Percentiles rank a stretch among this genome's conserved stretches.
These are phyloP conservation scores for Serendipita sp. DNA, from an alignment of 768 basidiomycete species.

Conservation along the genomic window DNA sequence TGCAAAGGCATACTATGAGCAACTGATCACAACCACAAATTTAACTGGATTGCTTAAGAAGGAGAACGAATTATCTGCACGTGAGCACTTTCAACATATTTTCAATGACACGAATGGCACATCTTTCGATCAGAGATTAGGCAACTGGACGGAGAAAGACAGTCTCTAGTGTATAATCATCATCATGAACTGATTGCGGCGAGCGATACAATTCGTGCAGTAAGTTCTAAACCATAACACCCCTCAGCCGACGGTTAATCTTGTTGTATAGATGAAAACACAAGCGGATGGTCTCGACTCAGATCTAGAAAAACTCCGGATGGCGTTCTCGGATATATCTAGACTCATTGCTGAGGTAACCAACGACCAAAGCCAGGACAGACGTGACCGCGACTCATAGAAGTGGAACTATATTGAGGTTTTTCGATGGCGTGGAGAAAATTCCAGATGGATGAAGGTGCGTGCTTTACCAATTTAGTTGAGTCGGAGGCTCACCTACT, in stretches of 20 bases:
- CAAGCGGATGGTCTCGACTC: constrained; percentile 73
- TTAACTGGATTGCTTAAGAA: constrained; percentile 55
- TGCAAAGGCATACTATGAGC: constrained; percentile 70
- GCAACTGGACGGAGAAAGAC: constrained; percentile 71
- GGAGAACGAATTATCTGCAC: constrained; percentile 67
- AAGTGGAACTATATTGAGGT: not conserved
- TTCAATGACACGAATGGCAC: constrained; percentile 3
- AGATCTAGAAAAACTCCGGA: constrained; percentile 65
- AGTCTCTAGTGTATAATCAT: constrained; percentile 86
- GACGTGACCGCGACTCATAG: not conserved
- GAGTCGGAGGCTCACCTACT: too few relatives aligned
- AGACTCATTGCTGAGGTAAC: constrained; percentile 42
- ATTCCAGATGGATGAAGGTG: not conserved
- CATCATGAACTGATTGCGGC: constrained; percentile 91
- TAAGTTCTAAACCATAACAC: constrained; percentile 21
- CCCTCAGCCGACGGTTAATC: not conserved
- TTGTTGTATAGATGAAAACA: constrained; percentile 53
- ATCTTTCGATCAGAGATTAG: constrained; percentile 47
- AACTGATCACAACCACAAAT: constrained; percentile 67
- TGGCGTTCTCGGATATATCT: constrained; percentile 76
- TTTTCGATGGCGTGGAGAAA: not conserved
- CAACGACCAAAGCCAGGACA: not conserved
- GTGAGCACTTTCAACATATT: constrained; percentile 22
- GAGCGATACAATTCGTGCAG: constrained; percentile 77
- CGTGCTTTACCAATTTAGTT: not conserved